Evolutionary conservation across 164 flowering plant genomes (phyloP), one percentile per base, ranked within the genome.

Genomic region (Kingdonia uniflora): DNA sequence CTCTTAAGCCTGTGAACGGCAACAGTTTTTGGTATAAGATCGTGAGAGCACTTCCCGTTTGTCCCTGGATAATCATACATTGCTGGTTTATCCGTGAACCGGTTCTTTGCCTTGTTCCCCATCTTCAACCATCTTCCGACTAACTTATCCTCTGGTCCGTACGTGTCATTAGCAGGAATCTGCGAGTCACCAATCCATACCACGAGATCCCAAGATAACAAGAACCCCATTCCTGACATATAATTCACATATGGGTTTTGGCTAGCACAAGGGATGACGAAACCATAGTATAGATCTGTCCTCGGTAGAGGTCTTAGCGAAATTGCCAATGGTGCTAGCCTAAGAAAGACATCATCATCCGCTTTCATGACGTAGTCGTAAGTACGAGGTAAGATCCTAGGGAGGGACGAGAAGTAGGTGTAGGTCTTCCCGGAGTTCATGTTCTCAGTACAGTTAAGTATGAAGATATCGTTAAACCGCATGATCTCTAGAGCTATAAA

Each of bases 141-240:
- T 59, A 66, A 0, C 66, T 66, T 72, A 57, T 80, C 89, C 69
- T 82, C 85, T 0, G 80, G 80, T 0, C 85, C 89, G 13, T 43
- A 33, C 6, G 57, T 64, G 17, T 74, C 51, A 8, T 61, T 74
- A 12, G 24, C 57, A 2, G 80, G 77, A 23, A 80, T 71, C 8
- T 58, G 55, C 5, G 85, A 78, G 2, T 55, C 63, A 10, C 40
- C 58, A 14, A 82, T 72, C 85, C 83, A 82, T 43, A 72, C 77
- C 2, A 71, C 77, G 0, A 82, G 48, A 26, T 82, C 85, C 85
- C 88, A 82, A 1, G 83, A 80, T 40, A 82, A 47, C 38, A 74
- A 0, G 52, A 72, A 82, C 21, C 85, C 83, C 84, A 82, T 82
- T 1, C 85, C 85, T 1, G 85, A 82, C 85, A 80, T 82, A 66